Evolutionary conservation across 305 asterid genomes (phyloP), one percentile per base, ranked within the genome.

Genomic region (Ajuga reptans): DNA sequence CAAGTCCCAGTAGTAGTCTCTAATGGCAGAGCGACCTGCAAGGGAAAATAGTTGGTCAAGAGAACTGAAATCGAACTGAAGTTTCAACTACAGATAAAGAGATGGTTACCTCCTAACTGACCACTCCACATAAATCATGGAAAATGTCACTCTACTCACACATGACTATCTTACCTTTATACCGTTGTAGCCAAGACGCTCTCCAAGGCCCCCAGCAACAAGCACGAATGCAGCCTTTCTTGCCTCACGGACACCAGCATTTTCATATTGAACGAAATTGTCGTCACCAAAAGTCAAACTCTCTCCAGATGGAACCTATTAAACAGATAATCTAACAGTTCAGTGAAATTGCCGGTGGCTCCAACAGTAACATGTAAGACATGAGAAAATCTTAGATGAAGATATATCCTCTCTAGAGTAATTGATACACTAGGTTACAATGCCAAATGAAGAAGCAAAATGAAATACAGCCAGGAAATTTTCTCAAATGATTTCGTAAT

Each of bases 181-280:
- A 67, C 98, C 99, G 37, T 89, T 91, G 84, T 91, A 94, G 56
- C 99, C 99, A 72, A 94, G 97, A 68, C 98, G 98, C 81, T 94
- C 99, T 53, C 99, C 99, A 53, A 94, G 98, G 75, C 99, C 99
- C 47, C 99, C 98, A 64, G 98, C 99, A 79, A 94, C 99, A 62
- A 94, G 99, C 75, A 94, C 94, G 73, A 94, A 94, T 63, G 95
- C 98, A 71, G 96, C 96, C 76, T 85, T 94, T 80, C 80, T 79
- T 59, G 90, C 95, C 80, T 89, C 97, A 57, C 78, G 87, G 31
- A 94, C 84, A 52, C 99, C 99, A 50, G 83, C 92, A 29, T 87
- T 89, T 86, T 94, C 99, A 70, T 71, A 87, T 73, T 75, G 77
- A 69, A 86, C 66, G 74, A 87, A 94, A 68, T 70, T 79, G 45